These are phyloP conservation scores for Phytophthora europaea DNA, from an alignment of 352 stramenopile genomes.

Conservation along the genomic window DNA sequence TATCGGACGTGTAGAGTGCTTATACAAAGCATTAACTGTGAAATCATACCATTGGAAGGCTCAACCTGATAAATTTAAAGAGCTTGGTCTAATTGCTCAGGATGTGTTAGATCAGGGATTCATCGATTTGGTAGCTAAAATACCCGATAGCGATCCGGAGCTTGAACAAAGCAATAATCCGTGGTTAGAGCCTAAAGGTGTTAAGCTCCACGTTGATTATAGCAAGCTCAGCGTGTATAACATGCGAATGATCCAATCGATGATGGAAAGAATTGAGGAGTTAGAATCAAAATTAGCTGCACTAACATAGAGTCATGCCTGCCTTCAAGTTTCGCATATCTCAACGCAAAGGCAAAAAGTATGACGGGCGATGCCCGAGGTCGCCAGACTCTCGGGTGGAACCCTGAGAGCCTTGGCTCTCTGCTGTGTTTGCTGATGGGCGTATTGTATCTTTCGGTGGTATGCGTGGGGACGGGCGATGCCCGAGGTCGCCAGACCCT, in stretches of 20 bases:
- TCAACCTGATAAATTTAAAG: conserved; percentile 13
- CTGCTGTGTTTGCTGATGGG: too few relatives aligned
- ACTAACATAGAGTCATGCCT: too few relatives aligned
- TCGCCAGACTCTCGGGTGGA: too few relatives aligned
- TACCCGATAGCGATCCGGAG: conserved; percentile 1
- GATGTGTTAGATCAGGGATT: conserved; percentile 14
- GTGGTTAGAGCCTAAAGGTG: neutral
- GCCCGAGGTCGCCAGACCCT: too few relatives aligned
- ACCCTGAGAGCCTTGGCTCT: too few relatives aligned
- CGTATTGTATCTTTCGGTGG: too few relatives aligned
- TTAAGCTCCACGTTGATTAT: conserved; percentile 13
- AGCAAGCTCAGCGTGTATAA: conserved; percentile 8
- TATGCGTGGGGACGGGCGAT: too few relatives aligned
- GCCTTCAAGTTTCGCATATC: too few relatives aligned
- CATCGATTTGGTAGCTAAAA: conserved; percentile 7
- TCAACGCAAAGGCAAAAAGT: too few relatives aligned
- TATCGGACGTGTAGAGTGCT: neutral
- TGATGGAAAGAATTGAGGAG: neutral
- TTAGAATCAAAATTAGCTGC: neutral
- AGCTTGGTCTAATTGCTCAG: conserved; percentile 21
- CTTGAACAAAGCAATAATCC: conserved; percentile 4
- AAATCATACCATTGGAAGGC: conserved; percentile 23
- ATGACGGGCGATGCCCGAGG: too few relatives aligned
- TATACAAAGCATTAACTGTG: conserved; percentile 5
- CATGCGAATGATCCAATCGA: conserved; percentile 18